phyloP scores from a whole-genome alignment of 2,329 filamentous ascomycete species.

The Fusarium sp. region DNA sequence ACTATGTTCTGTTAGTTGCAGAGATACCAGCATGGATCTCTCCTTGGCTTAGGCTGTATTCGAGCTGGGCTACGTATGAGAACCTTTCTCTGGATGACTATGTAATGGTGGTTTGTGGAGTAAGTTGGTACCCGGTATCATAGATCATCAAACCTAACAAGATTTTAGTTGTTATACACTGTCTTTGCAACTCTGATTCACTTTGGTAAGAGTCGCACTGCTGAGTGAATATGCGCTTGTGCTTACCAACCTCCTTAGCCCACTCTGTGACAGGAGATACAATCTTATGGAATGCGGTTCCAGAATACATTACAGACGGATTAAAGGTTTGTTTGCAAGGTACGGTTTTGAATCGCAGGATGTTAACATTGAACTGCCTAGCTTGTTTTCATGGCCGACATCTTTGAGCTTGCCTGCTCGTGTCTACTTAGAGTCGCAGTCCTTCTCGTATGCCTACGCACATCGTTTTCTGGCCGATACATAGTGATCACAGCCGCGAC shows the following conservation, averaged over 20 bases:
- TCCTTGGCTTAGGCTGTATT: constrained; percentile 51
- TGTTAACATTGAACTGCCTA: constrained; percentile 25
- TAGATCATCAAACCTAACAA: background rate
- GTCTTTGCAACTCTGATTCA: constrained; percentile 25
- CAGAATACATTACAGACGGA: constrained; percentile 16
- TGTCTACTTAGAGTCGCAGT: constrained; percentile 53
- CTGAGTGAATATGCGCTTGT: background rate
- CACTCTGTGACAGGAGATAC: constrained; percentile 1
- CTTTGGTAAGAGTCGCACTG: constrained; percentile 1
- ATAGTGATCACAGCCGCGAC: constrained; percentile 48
- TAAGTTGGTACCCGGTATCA: constrained; percentile 25
- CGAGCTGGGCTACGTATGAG: constrained; percentile 46
- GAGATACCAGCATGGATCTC: constrained; percentile 49
- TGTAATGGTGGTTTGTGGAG: constrained; percentile 49
- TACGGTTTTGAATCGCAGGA: no score
- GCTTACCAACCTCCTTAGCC: constrained; percentile 14
- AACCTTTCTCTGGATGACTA: constrained; percentile 52
- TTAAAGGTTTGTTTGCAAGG: constrained; percentile 15
- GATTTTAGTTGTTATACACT: constrained; percentile 37
- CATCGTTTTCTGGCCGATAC: constrained; percentile 48
- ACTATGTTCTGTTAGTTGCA: constrained; percentile 50
- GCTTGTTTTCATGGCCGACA: constrained; percentile 45
- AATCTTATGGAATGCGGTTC: background rate
- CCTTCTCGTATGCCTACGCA: constrained; percentile 52
- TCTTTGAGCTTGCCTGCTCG: constrained; percentile 51